A percentile compares a stretch with the other conserved stretches of the same genome.
phyloP scores from a whole-genome alignment of 768 basidiomycete genomes.

The Pholiota microspora region DNA sequence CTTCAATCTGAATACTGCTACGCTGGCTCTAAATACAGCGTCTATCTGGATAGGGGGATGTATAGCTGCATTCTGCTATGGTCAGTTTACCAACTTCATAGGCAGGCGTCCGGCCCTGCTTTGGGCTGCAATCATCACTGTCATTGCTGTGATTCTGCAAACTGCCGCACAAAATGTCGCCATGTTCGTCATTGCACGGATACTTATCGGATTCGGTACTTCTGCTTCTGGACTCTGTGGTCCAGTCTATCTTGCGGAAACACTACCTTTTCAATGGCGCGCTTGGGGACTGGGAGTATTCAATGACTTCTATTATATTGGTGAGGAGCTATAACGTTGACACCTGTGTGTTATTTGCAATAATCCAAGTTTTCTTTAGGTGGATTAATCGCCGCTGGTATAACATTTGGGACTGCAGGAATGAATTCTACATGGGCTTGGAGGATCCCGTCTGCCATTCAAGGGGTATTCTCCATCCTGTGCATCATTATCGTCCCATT shows the following conservation, averaged over 20 bases:
- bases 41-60: constrained; percentile 19
- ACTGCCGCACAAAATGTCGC: constrained; percentile 16
- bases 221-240: constrained; percentile 15
- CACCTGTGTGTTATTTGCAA: neutral
- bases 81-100: constrained; percentile 11
- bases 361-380: neutral
- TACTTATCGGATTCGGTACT: constrained; percentile 16
- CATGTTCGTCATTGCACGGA: constrained; percentile 16
- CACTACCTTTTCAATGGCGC: constrained; percentile 11
- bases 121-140: constrained; percentile 15
- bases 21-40: constrained; percentile 14
- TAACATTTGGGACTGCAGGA: constrained; percentile 27
- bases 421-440: constrained; percentile 30
- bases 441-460: constrained; percentile 28
- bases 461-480: constrained; percentile 28
- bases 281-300: constrained; percentile 16
- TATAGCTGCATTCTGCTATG: constrained; percentile 11
- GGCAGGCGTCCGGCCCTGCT: constrained; percentile 15
- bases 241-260: constrained; percentile 16
- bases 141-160: constrained; percentile 14
- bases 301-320: constrained; percentile 18
- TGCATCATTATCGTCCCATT: constrained; percentile 29
- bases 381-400: constrained; percentile 10
- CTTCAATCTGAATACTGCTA: constrained; percentile 15
- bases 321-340: neutral